Base-by-base conservation (phyloP, 768 basidiomycete species). In the Lentinula raphanica region DNA sequence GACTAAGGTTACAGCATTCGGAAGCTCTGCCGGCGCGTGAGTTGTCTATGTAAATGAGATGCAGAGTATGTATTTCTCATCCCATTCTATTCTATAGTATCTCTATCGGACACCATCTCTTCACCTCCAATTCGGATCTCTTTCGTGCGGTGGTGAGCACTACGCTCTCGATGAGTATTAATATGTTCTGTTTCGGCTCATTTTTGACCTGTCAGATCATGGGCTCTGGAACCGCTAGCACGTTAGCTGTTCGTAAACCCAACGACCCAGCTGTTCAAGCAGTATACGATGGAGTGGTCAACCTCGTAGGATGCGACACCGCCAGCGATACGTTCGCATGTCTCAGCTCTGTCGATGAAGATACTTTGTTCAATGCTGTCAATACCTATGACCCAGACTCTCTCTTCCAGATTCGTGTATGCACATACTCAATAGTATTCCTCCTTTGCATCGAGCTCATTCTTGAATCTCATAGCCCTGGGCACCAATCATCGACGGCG, bases 1-100 rank as follows among this genome's bases (percentile, higher is more conserved):
- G 3, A 59, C 25, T 11, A 64, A 69, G 60, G 69, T 71, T 1
- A 70, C 45, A 6, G 64, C 53, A 63, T 64, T 65, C 61, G 62
- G 27, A 49, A 49, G 38, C 15, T 44, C 54, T 40, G 27, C 21
- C 17, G 54, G 54, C 23, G 50, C 40, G 40, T 55, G 5, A 55
- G 40, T 44, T 12, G n/a, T n/a, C n/a, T n/a, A n/a, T n/a, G n/a
- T n/a, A n/a, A n/a, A n/a, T n/a, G n/a, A n/a, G n/a, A n/a, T n/a
- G n/a, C n/a, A n/a, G n/a, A n/a, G n/a, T n/a, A n/a, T n/a, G n/a
- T n/a, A n/a, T n/a, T n/a, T n/a, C n/a, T n/a, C n/a, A n/a, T n/a
- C n/a, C n/a, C n/a, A n/a, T n/a, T n/a, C n/a, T n/a, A n/a, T n/a
- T n/a, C 15, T 19, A 1, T 25, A 44, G 54, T 44, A 40, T 44